Evolutionary conservation across 2,329 filamentous ascomycete genomes (phyloP).

Genomic region (Ophiostoma australiae): DNA sequence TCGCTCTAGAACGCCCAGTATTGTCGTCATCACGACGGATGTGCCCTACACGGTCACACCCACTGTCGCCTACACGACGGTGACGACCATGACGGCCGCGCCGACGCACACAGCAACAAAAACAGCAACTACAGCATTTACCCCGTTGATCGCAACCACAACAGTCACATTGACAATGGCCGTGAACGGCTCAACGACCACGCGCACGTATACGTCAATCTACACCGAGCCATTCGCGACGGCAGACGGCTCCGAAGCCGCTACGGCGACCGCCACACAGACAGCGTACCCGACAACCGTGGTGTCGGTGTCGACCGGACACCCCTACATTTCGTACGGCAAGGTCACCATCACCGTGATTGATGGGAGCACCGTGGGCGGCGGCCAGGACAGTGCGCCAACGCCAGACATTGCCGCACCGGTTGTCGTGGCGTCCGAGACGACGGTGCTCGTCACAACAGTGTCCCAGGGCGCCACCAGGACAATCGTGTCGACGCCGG

Average conservation of each 20-base stretch:
- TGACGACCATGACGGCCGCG: not conserved
- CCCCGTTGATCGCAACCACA: not conserved
- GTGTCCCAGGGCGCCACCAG: not conserved
- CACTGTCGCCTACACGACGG: not conserved
- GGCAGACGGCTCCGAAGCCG: not conserved
- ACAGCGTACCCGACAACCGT: not conserved
- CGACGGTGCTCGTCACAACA: not conserved
- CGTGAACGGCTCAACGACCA: not conserved
- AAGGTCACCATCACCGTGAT: slow-evolving; percentile 28
- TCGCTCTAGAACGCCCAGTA: not conserved
- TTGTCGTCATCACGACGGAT: slow-evolving; percentile 17
- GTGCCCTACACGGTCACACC: slow-evolving; percentile 19
- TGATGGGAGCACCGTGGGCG: not conserved
- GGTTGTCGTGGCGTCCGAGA: not conserved
- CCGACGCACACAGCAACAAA: not conserved
- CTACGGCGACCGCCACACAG: not conserved
- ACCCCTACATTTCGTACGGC: slow-evolving; percentile 26
- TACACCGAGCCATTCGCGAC: not conserved
- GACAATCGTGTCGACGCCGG: not conserved
- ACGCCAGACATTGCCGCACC: not conserved
- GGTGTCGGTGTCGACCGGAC: slow-evolving; percentile 11
- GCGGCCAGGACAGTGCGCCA: slow-evolving; percentile 22
- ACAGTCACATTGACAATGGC: not conserved
- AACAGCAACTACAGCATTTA: not conserved
- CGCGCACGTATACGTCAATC: not conserved